Evolutionary conservation across 2,329 filamentous ascomycete genomes (phyloP), one percentile per base, ranked within the genome.

Genomic region (Tolypocladium pustulatum): DNA sequence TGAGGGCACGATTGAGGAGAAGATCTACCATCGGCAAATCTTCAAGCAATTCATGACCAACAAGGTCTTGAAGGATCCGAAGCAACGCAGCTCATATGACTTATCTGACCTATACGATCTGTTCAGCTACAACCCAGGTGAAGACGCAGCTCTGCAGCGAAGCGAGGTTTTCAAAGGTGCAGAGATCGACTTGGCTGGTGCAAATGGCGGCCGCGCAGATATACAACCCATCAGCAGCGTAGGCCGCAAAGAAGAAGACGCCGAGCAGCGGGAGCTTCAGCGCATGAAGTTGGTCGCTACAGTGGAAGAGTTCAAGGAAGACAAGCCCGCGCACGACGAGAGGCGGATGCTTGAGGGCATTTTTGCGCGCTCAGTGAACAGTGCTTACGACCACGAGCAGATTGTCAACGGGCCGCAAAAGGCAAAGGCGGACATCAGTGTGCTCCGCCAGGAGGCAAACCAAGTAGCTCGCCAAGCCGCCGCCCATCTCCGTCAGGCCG

Each of bases 31-130:
- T 72, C 88, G 95, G 20, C 94, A 99, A 69, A 94, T 99, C 56
- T 99, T 96, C 79, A 99, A 99, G 73, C 93, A 97, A 66, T 97
- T 97, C 69, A 80, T 99, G 61, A 94, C 91, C 4, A 96, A 97
- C 75, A 97, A 97, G 72, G 92, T 99, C 8, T 73, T 99, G 56
- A 92, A 89, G 65, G 93, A 99, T 66, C 91, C 94, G 0, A 96
- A 96, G 68, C 92, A 97, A 71, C 86, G 90, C 27, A 90, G 94
- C 63, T 91, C 88, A 0, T 96, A 97, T 71, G 90, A 96, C 60
- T 80, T 96, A 66, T 89, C 87, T 60, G 92, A 97, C 67, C 75
- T 99, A 20, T 90, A 97, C 64, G 93, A 99, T 69, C 80, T 99
- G 0, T 99, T 99, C 72, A 91, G 82, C 22, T 85, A 75, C 60